Percentiles rank a stretch among this genome's conserved stretches.
Conservation (phyloP, 2,329 filamentous ascomycete genomes). For the Penicillium corylophilum region DNA sequence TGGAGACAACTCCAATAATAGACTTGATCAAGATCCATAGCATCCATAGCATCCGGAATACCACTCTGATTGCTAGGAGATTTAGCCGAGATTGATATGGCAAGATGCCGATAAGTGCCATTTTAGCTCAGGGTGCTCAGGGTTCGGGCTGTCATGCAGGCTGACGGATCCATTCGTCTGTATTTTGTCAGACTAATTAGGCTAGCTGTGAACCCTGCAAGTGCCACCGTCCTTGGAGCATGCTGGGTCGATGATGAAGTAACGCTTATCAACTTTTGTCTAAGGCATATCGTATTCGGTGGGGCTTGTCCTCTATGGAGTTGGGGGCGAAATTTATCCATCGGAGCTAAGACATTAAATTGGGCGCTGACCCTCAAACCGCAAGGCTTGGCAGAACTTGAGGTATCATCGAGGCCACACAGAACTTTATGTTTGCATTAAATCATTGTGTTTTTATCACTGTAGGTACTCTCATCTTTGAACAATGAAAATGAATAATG, state of each 20-base stretch:
- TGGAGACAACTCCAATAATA: background rate
- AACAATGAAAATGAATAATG: background rate
- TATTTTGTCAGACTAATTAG: conserved; percentile 9
- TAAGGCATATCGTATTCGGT: background rate
- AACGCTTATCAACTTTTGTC: background rate
- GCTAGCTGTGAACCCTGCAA: conserved; percentile 1
- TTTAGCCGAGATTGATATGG: background rate
- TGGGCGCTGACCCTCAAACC: background rate
- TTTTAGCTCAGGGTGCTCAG: background rate
- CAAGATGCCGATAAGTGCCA: background rate
- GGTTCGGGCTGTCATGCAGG: conserved; percentile 8
- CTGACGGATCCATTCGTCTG: conserved; percentile 6
- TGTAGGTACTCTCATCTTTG: no score
- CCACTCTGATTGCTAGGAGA: background rate
- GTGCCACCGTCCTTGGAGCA: background rate
- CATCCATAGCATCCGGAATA: background rate
- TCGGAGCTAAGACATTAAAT: background rate
- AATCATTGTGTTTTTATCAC: no score
- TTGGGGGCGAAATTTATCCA: background rate
- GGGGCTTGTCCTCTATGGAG: background rate
- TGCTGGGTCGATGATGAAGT: background rate
- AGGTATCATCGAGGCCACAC: background rate
- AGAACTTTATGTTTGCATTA: no score
- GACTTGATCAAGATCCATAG: background rate
- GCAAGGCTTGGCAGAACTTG: background rate